These are phyloP conservation scores for Samsoniella hepiali DNA, from an alignment of 2,329 filamentous ascomycete genomes.

Conservation along the genomic window DNA sequence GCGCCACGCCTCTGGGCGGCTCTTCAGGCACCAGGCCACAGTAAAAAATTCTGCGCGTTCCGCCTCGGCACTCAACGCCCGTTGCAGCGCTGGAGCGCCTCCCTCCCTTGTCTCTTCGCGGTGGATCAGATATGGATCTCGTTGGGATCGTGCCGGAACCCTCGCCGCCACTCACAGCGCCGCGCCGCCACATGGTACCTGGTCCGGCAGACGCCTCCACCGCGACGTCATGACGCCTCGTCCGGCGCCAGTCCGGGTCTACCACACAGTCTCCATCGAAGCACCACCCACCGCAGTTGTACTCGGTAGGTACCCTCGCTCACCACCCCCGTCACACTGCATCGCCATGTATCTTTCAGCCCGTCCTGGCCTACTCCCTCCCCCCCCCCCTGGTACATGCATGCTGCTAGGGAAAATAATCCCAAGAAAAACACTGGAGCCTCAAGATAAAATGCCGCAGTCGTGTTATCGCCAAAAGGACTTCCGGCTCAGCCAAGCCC, in stretches of 20 bases:
- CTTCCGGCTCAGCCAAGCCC: background rate
- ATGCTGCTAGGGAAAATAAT: background rate
- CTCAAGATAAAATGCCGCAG: constrained; percentile 19
- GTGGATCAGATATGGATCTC: constrained; percentile 20
- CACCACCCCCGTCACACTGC: background rate
- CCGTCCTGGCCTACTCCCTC: background rate
- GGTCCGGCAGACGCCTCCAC: constrained; percentile 2
- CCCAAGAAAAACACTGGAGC: constrained; percentile 13
- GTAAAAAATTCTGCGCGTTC: constrained; percentile 6
- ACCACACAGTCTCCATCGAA: background rate
- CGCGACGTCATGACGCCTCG: constrained; percentile 14
- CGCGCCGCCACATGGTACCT: constrained; percentile 14
- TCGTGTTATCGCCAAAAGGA: constrained; percentile 14
- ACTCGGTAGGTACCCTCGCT: background rate
- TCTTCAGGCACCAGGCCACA: background rate
- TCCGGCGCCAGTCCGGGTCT: background rate
- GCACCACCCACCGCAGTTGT: background rate
- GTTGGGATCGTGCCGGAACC: constrained; percentile 18
- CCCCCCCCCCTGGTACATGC: background rate
- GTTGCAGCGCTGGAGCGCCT: background rate
- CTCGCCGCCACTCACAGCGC: constrained; percentile 12
- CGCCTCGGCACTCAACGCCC: background rate
- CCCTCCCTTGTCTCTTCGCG: background rate
- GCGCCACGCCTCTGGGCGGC: background rate
- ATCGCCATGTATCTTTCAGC: background rate